Evolutionary conservation across 805 yeast species (phyloP), one percentile per base, ranked within the genome.

Genomic region (Saccharomycopsis microspora): DNA sequence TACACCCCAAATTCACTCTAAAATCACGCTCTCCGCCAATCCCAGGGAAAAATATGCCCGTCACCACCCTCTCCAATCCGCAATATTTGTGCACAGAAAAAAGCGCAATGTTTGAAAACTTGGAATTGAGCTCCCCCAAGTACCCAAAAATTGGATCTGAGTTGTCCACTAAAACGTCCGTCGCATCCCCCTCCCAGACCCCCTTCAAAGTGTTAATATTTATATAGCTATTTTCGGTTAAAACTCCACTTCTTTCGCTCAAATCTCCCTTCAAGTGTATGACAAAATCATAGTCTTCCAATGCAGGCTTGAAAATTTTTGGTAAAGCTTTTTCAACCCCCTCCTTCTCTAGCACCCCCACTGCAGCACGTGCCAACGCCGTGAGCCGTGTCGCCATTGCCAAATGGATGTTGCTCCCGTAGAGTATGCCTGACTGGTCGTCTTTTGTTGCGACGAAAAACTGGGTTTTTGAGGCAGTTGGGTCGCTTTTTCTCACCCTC

Each of bases 371-470:
- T 1, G 96, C 76, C 51, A 93, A 71, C 0, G 94, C 89, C 0
- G 97, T 90, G 52, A 90, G 66, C 65, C 99, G 78, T 8, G 89
- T 74, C 4, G 95, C 88, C 49, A 89, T 80, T 5, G 96, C 89
- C 47, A 84, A 68, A 28, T 77, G 78, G 29, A 70, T 60, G 42
- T 72, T 72, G 54, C 74, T 72, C 3, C 90, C 77, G 90, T 96
- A 93, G 50, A 86, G 61, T 42, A 78, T 78, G 41, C 97, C 97
- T 8, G 90, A 76, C n/a, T 80, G 77, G 59, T 93, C 97, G 52
- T 78, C 82, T 58, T 79, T 82, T 1, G 95, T 76, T 1, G 83
- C 95, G 53, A 90, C 78, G 57, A 87, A 87, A 60, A 82, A 77
- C 55, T 93, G 96, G 4, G 84, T 72, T 54, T 76, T 81, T 47